Evolutionary conservation across 495 filamentous ascomycete species (phyloP).

Genomic region (Lichenothelia convexa): DNA sequence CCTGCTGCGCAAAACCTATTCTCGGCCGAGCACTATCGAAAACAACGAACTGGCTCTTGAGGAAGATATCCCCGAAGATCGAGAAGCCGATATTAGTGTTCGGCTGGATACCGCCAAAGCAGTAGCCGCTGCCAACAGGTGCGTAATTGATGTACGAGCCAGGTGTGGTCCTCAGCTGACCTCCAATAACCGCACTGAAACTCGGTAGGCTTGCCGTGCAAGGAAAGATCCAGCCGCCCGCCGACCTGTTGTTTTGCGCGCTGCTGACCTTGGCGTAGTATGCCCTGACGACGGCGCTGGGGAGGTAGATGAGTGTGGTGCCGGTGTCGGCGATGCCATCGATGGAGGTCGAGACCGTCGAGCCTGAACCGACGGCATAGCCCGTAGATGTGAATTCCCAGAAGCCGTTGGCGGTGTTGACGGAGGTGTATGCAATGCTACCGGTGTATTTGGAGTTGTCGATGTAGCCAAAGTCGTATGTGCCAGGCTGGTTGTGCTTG

Average conservation of each 20-base stretch:
- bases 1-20: slow-evolving; percentile 39
- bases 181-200: slow-evolving; percentile 41
- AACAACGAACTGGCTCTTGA: slow-evolving; percentile 64
- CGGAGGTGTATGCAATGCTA: slow-evolving; percentile 38
- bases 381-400: slow-evolving; percentile 50
- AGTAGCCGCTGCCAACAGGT: slow-evolving; percentile 15
- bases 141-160: slow-evolving; percentile 38
- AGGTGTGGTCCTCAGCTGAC: slow-evolving; percentile 30
- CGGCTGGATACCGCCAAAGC: slow-evolving; percentile 23
- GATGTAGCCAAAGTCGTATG: slow-evolving; percentile 61
- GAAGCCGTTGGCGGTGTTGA: slow-evolving; percentile 43
- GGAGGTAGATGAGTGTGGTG: slow-evolving; percentile 52
- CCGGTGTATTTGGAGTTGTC: slow-evolving; percentile 43
- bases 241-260: slow-evolving; percentile 25
- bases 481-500: slow-evolving; percentile 43
- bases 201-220: slow-evolving; percentile 43
- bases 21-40: slow-evolving; percentile 41
- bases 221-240: slow-evolving; percentile 50
- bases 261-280: slow-evolving; percentile 46
- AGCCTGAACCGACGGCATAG: slow-evolving; percentile 38
- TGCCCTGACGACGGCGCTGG: slow-evolving; percentile 31
- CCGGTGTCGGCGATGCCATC: slow-evolving; percentile 46
- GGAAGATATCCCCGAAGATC: slow-evolving; percentile 62
- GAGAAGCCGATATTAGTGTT: slow-evolving; percentile 43
- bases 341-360: slow-evolving; percentile 19